phyloP scores from a whole-genome alignment of 73 alveolate genomes.

The Paramecium octaurelia region DNA sequence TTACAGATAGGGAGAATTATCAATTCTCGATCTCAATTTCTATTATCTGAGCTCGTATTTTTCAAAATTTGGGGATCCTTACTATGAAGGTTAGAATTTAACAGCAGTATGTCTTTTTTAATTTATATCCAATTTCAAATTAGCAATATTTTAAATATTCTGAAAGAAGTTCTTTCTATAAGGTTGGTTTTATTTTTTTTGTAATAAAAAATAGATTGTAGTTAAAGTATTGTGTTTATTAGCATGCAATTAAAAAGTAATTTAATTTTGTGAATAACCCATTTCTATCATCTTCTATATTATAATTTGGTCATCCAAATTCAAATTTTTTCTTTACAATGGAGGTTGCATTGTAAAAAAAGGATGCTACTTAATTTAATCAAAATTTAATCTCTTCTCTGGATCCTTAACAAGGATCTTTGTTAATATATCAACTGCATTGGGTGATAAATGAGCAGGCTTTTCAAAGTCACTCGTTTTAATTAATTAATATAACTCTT shows the following conservation, averaged over 20 bases:
- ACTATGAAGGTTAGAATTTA: not conserved
- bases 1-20: not conserved
- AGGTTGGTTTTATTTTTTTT: not conserved
- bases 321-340: not conserved
- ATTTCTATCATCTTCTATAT: not conserved
- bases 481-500: conserved; percentile 36
- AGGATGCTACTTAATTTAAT: conserved; percentile 21
- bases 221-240: not conserved
- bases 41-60: not conserved
- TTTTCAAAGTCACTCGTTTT: not conserved
- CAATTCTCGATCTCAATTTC: not conserved
- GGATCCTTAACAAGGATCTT: conserved; percentile 7
- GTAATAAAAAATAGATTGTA: not conserved
- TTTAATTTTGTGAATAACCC: not conserved
- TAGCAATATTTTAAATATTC: not conserved
- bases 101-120: not conserved
- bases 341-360: not conserved
- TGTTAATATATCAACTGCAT: not conserved
- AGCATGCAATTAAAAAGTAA: not conserved
- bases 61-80: not conserved
- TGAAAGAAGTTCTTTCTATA: not conserved
- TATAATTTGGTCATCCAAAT: not conserved
- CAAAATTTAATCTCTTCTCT: not conserved
- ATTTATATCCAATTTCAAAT: not conserved
- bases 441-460: conserved; percentile 7